A percentile compares a stretch with the other conserved stretches of the same genome.
Conservation (phyloP, 148 eudicot species). For the Rhododendron simsii region DNA sequence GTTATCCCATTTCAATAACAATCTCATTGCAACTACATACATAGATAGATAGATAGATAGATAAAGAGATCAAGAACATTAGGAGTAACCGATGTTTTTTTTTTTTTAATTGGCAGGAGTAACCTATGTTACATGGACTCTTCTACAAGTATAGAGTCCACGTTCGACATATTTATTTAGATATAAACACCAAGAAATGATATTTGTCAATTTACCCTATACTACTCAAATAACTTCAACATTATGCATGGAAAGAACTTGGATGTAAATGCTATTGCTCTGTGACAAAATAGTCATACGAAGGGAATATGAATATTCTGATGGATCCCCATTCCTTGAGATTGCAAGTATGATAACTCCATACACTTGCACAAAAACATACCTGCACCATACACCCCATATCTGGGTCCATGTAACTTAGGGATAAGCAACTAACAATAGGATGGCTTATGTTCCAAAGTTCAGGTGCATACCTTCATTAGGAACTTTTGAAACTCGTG, state of each 20-base stretch:
- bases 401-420: background rate
- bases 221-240: background rate
- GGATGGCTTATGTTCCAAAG: background rate
- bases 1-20: background rate
- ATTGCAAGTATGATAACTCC: background rate
- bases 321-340: background rate
- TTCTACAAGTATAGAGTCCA: background rate
- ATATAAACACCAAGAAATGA: background rate
- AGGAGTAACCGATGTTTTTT: background rate
- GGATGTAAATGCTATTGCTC: background rate
- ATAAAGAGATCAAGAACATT: background rate
- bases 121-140: background rate
- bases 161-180: background rate
- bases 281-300: background rate
- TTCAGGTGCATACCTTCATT: conserved; percentile 7
- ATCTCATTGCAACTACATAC: background rate
- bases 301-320: background rate
- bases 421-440: background rate
- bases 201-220: background rate
- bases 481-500: background rate
- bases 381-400: background rate
- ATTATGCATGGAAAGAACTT: background rate
- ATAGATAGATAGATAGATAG: background rate
- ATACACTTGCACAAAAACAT: background rate
- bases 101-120: background rate